Conservation (phyloP, 1,284 basidiomycete genomes). For the Microbotryomycetes sp. region DNA sequence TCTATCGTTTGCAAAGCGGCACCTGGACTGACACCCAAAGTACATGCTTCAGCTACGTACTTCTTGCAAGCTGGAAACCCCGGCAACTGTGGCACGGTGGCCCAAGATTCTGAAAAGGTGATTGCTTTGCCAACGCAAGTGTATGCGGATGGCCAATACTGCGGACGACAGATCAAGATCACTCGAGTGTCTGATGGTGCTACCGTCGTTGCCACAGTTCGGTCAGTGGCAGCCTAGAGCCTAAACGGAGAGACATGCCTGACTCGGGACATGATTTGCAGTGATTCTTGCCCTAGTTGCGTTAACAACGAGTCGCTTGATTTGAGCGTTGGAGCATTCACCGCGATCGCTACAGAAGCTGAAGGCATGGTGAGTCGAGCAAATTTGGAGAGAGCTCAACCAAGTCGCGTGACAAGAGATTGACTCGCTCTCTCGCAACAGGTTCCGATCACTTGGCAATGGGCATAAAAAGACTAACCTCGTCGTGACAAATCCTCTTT, state of each 20-base stretch:
- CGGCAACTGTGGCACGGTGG: conserved; percentile 1
- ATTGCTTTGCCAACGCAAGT: background rate
- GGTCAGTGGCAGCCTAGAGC: too few relatives aligned
- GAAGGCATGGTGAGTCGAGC: background rate
- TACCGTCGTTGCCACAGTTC: background rate
- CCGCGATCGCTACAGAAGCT: conserved; percentile 47
- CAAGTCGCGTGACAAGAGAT: background rate
- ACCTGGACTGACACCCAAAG: too few relatives aligned
- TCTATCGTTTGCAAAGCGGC: too few relatives aligned
- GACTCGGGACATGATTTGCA: too few relatives aligned
- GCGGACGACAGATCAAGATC: background rate
- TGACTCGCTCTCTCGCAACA: background rate
- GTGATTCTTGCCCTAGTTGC: conserved; percentile 1
- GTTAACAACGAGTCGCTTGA: conserved; percentile 46
- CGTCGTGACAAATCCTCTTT: too few relatives aligned
- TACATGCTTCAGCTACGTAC: background rate
- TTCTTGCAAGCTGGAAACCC: background rate
- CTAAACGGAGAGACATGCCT: too few relatives aligned
- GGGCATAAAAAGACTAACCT: too few relatives aligned
- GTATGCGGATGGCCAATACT: background rate
- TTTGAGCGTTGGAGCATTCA: conserved; percentile 67
- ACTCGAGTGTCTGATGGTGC: too few relatives aligned
- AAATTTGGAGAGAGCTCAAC: background rate
- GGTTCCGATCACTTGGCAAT: background rate
- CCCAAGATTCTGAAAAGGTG: background rate